Evolutionary conservation across 306 rosid genomes (phyloP), one percentile per base, ranked within the genome.

Genomic region (Prinsepia uniflora): DNA sequence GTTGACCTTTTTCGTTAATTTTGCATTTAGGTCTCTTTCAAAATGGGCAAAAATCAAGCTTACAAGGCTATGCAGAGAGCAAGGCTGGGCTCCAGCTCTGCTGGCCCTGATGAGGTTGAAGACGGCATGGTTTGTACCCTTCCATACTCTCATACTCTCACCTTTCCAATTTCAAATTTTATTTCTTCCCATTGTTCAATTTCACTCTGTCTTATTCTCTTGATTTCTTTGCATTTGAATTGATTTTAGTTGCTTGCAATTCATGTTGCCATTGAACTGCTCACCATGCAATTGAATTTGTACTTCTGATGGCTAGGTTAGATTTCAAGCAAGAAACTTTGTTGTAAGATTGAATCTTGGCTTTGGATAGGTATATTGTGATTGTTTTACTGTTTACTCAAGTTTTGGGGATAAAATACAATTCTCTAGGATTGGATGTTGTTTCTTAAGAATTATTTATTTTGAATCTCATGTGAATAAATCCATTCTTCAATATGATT

Each of bases 91-190:
- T 87, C 97, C 49, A 84, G 85, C 82, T 82, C 97, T 42, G 90
- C 84, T 48, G 99, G 92, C 48, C 96, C 99, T 2, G 96, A 82
- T 6, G 99, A 95, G 84, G 58, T 89, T 46, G 99, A 95, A 85
- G 99, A 95, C 78, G 99, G 99, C 89, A 95, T 95, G 99, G 99
- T 95, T 86, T 91, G 99, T 91, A 91, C 91, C 97, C 89, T 94
- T 94, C 76, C 99, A 86, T 85, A 78, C 92, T 30, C 36, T 30
- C 47, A 72, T 85, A 78, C 92, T 30, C 36, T 30, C 47, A 72
- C 30, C 66, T 17, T 18, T 24, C 71, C 4, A 68, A 2, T 8
- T 49, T 41, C 30, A 14, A 42, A 59, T 61, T 41, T 17, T 30
- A 2, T 30, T 20, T 30, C 2, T 41, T 20, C 63, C 44, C 53